A percentile compares a stretch with the other conserved stretches of the same genome.
Conservation (phyloP, 2,329 filamentous ascomycete genomes). For the Diplodia seriata region DNA sequence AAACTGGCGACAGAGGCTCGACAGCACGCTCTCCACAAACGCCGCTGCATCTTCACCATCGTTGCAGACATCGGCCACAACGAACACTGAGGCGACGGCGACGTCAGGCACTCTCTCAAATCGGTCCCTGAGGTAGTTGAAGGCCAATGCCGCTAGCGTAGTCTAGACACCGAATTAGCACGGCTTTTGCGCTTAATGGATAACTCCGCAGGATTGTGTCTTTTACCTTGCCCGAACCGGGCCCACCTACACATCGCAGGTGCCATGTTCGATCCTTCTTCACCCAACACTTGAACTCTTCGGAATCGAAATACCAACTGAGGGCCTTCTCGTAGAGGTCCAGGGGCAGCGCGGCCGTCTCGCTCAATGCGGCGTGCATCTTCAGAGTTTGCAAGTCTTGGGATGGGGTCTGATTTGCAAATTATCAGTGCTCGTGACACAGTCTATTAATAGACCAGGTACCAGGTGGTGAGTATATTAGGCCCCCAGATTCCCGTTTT, state of each 20-base stretch:
- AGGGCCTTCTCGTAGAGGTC: constrained; percentile 36
- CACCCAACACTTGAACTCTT: constrained; percentile 23
- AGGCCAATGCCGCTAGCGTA: constrained; percentile 24
- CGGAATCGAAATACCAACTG: constrained; percentile 34
- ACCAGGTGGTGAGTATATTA: background rate
- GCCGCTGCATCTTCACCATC: background rate
- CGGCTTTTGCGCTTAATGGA: background rate
- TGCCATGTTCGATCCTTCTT: constrained; percentile 21
- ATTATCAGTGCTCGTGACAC: background rate
- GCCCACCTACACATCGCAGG: constrained; percentile 28
- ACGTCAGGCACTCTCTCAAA: background rate
- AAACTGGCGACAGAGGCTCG: constrained; percentile 18
- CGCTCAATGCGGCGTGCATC: background rate
- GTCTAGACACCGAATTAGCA: constrained; percentile 19
- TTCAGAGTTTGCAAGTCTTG: background rate
- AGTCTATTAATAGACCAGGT: background rate
- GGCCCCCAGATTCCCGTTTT: background rate
- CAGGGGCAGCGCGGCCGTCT: constrained; percentile 3
- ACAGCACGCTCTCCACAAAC: constrained; percentile 25
- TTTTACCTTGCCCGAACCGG: constrained; percentile 31
- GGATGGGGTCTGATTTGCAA: background rate
- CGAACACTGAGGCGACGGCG: constrained; percentile 19
- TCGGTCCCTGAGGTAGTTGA: background rate
- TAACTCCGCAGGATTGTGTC: background rate
- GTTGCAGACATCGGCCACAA: constrained; percentile 15